Evolutionary conservation across 75 land plant species (phyloP), one percentile per base, ranked within the genome.

Genomic region (Chamaecyparis obtusa): DNA sequence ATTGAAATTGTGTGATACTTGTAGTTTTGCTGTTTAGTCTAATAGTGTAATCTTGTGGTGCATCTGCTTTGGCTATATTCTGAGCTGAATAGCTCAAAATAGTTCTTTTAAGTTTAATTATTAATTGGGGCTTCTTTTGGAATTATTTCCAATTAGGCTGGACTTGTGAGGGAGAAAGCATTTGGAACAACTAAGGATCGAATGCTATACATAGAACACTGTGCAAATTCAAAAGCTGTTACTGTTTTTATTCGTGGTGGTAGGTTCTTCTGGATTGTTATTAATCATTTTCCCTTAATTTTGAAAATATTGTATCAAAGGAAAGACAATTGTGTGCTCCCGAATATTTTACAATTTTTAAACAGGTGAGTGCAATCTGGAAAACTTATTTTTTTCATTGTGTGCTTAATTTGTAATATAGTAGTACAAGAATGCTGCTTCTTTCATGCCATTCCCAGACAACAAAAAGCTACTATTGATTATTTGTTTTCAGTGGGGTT

Each of bases 171-270:
- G 89, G 99, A 98, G 88, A 98, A 95, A 88, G 87, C 95, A 39
- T 97, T 98, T 93, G 99, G 99, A 49, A 98, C 99, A 24, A 98
- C 99, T 32, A 97, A 98, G 87, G 99, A 98, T 79, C 88, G 99
- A 35, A 98, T 98, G 99, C 87, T 98, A 56, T 98, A 98, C 84
- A 98, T 98, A 91, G 99, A 98, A 79, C 95, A 97, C 67, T 98
- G 99, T 94, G 97, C 99, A 36, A 95, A 98, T 86, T 98, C 99
- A 83, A 92, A 90, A 90, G 99, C 99, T 75, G 99, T 98, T 39
- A 98, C 99, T 54, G 93, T 98, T 27, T 98, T 98, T 83, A 97
- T 98, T 36, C 96, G 99, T 85, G 99, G 99, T 36, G 99, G 99
- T 98, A 93, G 64, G 89, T 85, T 87, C 21, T 35, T 33, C 14